These are phyloP conservation scores for Volvox reticuliferus DNA, from an alignment of 139 green algal species.

Conservation along the genomic window DNA sequence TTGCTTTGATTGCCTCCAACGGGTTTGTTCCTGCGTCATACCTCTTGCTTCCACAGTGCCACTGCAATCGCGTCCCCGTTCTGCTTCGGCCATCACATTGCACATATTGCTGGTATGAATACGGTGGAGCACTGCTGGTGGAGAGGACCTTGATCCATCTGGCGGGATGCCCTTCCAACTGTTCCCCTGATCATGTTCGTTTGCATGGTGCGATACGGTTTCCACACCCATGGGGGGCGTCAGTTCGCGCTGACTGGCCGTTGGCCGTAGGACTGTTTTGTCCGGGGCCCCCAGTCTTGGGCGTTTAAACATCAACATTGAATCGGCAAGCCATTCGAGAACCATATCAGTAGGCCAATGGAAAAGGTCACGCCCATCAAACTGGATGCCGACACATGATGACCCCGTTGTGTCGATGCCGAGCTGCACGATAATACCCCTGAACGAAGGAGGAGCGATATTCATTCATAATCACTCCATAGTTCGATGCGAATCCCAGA, in stretches of 20 bases:
- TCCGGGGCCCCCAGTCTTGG: not conserved
- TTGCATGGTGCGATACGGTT: not conserved
- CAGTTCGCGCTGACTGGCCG: not conserved
- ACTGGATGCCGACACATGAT: not conserved
- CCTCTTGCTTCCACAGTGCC: no score
- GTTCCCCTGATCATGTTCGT: not conserved
- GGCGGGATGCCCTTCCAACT: not conserved
- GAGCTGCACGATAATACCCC: not conserved
- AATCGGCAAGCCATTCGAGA: not conserved
- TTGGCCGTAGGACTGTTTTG: not conserved
- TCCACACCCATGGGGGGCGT: not conserved
- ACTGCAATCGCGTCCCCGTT: no score
- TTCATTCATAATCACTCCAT: not conserved
- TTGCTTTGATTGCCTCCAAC: no score
- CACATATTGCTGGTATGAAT: not conserved
- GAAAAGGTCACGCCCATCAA: slow-evolving; percentile 5
- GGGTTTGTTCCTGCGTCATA: no score
- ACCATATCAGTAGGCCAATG: slow-evolving; percentile 6
- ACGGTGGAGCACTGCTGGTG: not conserved
- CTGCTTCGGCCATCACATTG: not conserved
- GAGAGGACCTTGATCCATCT: not conserved
- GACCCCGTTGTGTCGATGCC: not conserved
- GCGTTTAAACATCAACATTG: not conserved
- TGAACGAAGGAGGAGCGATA: not conserved
- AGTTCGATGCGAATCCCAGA: not conserved